Conservation (phyloP, 2,329 filamentous ascomycete genomes). For the Hypoxylon sp. region DNA sequence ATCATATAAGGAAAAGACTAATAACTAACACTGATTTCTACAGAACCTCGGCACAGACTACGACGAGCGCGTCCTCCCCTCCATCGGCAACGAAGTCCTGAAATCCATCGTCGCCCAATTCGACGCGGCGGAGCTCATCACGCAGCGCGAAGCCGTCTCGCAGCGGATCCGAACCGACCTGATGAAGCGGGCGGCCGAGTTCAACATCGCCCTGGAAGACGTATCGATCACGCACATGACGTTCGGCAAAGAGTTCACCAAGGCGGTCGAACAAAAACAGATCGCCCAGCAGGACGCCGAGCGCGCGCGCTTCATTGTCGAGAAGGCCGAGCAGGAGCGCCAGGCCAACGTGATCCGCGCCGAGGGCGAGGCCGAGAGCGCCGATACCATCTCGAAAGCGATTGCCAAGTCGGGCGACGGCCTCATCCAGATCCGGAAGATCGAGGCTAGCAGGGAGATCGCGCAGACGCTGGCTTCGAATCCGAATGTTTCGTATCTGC, state of each 20-base stretch:
- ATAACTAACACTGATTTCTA: conserved; percentile 9
- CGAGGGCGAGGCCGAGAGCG: conserved; percentile 96
- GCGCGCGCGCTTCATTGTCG: conserved; percentile 96
- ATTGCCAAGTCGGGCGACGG: conserved; percentile 95
- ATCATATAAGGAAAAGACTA: background rate
- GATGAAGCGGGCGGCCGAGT: conserved; percentile 91
- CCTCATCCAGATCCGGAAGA: conserved; percentile 93
- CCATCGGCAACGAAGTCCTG: conserved; percentile 99
- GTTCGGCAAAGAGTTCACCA: conserved; percentile 98
- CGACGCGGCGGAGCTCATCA: conserved; percentile 98
- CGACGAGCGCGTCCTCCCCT: conserved; percentile 97
- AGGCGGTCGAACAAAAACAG: conserved; percentile 99
- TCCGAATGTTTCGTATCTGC: conserved; percentile 95
- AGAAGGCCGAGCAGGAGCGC: conserved; percentile 97
- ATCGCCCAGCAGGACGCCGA: conserved; percentile 99
- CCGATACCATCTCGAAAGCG: conserved; percentile 93
- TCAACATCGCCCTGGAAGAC: conserved; percentile 99
- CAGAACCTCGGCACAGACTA: conserved; percentile 98
- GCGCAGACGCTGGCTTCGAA: conserved; percentile 89
- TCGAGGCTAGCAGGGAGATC: conserved; percentile 96
- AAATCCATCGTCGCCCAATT: conserved; percentile 99
- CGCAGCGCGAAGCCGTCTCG: conserved; percentile 95
- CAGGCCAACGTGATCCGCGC: conserved; percentile 98
- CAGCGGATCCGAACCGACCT: conserved; percentile 94
- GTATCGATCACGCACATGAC: conserved; percentile 99